Base-by-base conservation (phyloP, 1,284 basidiomycete species). In the Irpex rosettiformis region DNA sequence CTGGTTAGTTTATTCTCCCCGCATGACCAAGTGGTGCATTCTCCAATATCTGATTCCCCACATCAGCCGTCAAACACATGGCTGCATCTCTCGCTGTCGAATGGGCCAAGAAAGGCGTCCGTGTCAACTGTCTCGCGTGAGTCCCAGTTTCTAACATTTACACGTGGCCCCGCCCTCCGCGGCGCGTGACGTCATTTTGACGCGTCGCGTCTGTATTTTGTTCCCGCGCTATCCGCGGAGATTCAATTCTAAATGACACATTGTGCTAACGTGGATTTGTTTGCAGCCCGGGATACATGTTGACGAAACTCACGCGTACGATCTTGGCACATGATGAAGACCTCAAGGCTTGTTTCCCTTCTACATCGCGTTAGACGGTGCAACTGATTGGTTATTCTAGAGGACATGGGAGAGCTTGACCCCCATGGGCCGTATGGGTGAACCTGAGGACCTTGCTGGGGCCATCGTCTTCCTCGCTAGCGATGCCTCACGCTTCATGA, bases 341-440 rank as follows among this genome's bases (percentile, higher is more conserved):
- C 62, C 80, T 91, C 45, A 89, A 88, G 83, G 89, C 88, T 59
- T 56, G 73, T 68, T 43, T 8, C 13, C 42, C 30, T 21, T 42
- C 7, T 6, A 18, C 47, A 13, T 45, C 27, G 18, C 21, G 8
- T 47, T 10, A 16, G 30, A 29, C 16, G 24, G 51, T 58, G 24
- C 45, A 16, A 10, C 25, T 28, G 22, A 10, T 27, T 40, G 37
- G n/a, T 54, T 37, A 7, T 29, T n/a, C n/a, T 37, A 58, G 85
- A 89, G 88, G 75, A 91, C 88, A 54, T 98, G 96, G 96, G 89
- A 94, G 70, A 84, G 82, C 66, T 71, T 94, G 67, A 97, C 94
- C 4, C 95, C 96, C 0, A 93, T 96, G 91, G 89, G 90, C 61
- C 81, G 83, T 74, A 85, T 91, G 83, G 89, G 88, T 56, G 83